A percentile compares a stretch with the other conserved stretches of the same genome.
Conservation (phyloP, 306 rosid genomes). For the Cucurbita maxima region DNA sequence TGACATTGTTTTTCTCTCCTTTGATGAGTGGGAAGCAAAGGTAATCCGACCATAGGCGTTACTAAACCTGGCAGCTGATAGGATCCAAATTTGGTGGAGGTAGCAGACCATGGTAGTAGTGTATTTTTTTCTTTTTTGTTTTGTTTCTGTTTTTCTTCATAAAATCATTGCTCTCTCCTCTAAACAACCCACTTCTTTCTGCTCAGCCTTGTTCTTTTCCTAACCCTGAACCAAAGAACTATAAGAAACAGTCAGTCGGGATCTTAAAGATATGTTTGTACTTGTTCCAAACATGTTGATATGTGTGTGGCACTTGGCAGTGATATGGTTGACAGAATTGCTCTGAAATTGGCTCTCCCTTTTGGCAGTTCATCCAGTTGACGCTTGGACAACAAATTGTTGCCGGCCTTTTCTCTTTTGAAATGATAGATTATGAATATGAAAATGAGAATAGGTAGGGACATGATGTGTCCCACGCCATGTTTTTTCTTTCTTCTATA, state of each 20-base stretch:
- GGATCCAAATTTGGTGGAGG: neutral
- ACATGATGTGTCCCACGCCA: neutral
- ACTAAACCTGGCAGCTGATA: neutral
- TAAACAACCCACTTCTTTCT: too few relatives aligned
- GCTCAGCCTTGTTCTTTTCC: too few relatives aligned
- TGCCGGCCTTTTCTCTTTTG: neutral
- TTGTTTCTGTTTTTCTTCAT: too few relatives aligned
- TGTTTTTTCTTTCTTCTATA: neutral
- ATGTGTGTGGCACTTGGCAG: neutral
- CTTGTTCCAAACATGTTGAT: neutral
- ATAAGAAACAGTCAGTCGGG: too few relatives aligned
- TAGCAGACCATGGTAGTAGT: neutral
- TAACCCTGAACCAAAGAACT: too few relatives aligned
- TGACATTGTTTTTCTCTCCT: neutral
- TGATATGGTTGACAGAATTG: neutral
- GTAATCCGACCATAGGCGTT: neutral
- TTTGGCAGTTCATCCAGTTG: neutral
- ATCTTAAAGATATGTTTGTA: neutral
- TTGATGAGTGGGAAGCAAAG: neutral
- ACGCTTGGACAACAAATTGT: neutral
- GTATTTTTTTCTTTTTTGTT: too few relatives aligned
- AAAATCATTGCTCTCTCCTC: too few relatives aligned
- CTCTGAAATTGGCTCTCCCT: neutral
- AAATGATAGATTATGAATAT: neutral
- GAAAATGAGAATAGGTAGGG: too few relatives aligned